Conservation (phyloP, 2,329 filamentous ascomycete species). For the Phaeomoniella chlamydospora region DNA sequence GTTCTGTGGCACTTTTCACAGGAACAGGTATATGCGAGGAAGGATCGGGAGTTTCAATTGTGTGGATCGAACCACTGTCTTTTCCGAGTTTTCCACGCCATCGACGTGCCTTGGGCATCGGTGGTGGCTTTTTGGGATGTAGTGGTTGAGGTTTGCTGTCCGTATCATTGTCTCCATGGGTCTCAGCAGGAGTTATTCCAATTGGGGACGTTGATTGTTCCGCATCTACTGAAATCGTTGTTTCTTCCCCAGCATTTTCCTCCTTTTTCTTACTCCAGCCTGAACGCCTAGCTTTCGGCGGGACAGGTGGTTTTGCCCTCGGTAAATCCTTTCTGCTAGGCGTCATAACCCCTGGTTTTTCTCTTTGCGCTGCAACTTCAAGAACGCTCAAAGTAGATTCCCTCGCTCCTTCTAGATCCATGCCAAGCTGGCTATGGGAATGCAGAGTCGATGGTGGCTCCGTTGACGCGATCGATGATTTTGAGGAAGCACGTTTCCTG, state of each 20-base stretch:
- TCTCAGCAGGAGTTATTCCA: no score
- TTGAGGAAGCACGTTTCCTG: conserved; percentile 15
- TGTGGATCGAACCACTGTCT: conserved; percentile 18
- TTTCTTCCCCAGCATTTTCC: background rate
- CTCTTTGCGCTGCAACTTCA: conserved; percentile 65
- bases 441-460: conserved; percentile 13
- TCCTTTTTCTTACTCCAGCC: conserved; percentile 6
- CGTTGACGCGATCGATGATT: conserved; percentile 11
- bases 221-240: background rate
- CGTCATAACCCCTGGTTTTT: conserved; percentile 70
- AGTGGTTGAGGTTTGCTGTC: no score
- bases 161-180: no score
- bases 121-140: conserved; percentile 11
- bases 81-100: conserved; percentile 22
- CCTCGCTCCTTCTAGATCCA: conserved; percentile 54
- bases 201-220: no score
- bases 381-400: conserved; percentile 61
- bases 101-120: conserved; percentile 23
- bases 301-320: conserved; percentile 10
- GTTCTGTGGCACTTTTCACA: no score
- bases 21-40: no score
- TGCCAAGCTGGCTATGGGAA: conserved; percentile 46
- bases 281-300: conserved; percentile 14
- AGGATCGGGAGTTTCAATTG: no score
- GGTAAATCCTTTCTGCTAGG: conserved; percentile 46